Conservation (phyloP, 495 filamentous ascomycete genomes). For the Daldinia childiae region DNA sequence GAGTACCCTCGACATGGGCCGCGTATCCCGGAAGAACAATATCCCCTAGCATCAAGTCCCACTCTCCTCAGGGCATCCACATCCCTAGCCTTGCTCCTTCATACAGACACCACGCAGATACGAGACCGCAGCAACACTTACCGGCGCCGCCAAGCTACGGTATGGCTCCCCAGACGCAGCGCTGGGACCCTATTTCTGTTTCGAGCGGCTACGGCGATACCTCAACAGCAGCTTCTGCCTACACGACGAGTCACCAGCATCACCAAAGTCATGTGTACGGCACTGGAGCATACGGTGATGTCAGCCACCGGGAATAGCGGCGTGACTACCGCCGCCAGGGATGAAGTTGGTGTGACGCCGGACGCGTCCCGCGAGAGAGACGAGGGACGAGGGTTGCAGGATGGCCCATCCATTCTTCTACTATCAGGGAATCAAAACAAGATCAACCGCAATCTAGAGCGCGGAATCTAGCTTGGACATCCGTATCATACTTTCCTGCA, state of each 20-base stretch:
- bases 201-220: slow-evolving; percentile 53
- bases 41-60: slow-evolving; percentile 54
- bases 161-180: slow-evolving; percentile 29
- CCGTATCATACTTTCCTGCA: slow-evolving; percentile 25
- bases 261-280: slow-evolving; percentile 53
- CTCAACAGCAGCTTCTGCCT: slow-evolving; percentile 50
- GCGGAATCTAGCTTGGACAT: slow-evolving; percentile 29
- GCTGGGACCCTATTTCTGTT: slow-evolving; percentile 45
- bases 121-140: slow-evolving; percentile 37
- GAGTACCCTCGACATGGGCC: slow-evolving; percentile 49
- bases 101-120: slow-evolving; percentile 39
- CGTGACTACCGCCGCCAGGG: slow-evolving; percentile 1
- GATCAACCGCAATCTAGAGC: slow-evolving; percentile 7
- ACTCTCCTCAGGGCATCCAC: slow-evolving; percentile 48
- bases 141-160: slow-evolving; percentile 44
- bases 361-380: slow-evolving; percentile 9
- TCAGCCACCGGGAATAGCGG: slow-evolving; percentile 52
- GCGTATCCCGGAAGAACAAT: slow-evolving; percentile 50
- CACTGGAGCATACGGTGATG: slow-evolving; percentile 52
- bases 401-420: slow-evolving; percentile 24
- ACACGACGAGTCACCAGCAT: slow-evolving; percentile 47
- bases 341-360: slow-evolving; percentile 10
- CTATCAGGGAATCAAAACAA: slow-evolving; percentile 5
- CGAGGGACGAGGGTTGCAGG: slow-evolving; percentile 28
- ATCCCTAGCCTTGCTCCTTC: slow-evolving; percentile 47